Conservation (phyloP, 106 monocot species). For the Agapanthus africanus region DNA sequence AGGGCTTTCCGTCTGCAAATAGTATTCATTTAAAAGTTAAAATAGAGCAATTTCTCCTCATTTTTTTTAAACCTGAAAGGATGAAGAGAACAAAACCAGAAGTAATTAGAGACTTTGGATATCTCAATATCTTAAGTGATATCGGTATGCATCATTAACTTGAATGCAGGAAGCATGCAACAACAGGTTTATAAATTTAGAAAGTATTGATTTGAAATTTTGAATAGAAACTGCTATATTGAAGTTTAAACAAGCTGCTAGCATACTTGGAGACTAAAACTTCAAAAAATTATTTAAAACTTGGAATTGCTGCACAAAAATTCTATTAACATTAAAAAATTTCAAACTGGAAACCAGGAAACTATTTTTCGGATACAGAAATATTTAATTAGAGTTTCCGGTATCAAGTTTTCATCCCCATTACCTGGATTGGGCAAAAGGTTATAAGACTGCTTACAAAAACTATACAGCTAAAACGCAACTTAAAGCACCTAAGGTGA, state of each 20-base stretch:
- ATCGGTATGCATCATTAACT: no score
- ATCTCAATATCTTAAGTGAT: no score
- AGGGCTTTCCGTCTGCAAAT: constrained; percentile 3
- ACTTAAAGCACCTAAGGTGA: background rate
- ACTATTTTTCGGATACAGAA: no score
- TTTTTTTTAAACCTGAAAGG: background rate
- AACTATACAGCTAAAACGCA: background rate
- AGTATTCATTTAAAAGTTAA: background rate
- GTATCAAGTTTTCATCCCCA: no score
- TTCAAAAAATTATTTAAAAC: background rate
- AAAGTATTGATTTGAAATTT: no score
- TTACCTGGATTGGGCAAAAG: background rate
- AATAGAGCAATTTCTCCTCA: background rate
- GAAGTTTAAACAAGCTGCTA: background rate
- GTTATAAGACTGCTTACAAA: background rate
- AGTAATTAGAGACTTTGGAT: background rate
- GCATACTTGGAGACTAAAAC: background rate
- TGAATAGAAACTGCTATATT: no score
- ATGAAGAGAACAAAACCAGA: background rate
- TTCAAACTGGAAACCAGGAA: background rate
- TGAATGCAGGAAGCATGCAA: no score
- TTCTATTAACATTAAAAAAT: background rate
- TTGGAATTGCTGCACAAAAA: background rate
- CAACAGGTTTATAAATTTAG: background rate
- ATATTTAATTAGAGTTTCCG: no score